A percentile compares a stretch with the other conserved stretches of the same genome.
Evolutionary conservation across 768 basidiomycete species (phyloP).

Genomic region (Suillus subaureus): DNA sequence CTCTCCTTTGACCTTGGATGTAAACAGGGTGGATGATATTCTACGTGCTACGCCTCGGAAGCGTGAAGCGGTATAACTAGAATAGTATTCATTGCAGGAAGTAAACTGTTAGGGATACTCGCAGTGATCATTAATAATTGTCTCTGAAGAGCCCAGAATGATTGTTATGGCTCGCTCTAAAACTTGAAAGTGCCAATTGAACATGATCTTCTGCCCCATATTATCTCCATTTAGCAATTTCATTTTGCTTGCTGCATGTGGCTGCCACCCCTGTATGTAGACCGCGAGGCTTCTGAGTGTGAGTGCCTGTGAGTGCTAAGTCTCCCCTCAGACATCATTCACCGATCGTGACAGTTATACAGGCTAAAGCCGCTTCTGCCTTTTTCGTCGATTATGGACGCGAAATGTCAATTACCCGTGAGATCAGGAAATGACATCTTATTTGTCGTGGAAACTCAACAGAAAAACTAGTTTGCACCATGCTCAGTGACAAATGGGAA

Average conservation of each 20-base stretch:
- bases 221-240: no score
- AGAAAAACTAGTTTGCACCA: not conserved
- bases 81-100: not conserved
- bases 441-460: not conserved
- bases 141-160: not conserved
- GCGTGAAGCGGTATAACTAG: conserved; percentile 70
- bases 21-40: conserved; percentile 84
- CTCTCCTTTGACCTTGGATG: conserved; percentile 12
- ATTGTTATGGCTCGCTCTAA: not conserved
- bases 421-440: not conserved
- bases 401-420: not conserved
- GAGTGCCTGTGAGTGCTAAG: not conserved
- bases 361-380: not conserved
- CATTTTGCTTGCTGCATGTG: not conserved
- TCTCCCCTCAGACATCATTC: not conserved
- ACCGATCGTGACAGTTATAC: not conserved
- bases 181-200: no score
- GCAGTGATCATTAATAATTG: not conserved
- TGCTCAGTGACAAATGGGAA: not conserved
- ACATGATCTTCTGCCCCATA: no score
- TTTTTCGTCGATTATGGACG: not conserved
- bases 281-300: not conserved
- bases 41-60: conserved; percentile 84
- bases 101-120: not conserved
- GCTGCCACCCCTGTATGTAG: not conserved